Conservation (phyloP, 2,329 filamentous ascomycete species). For the Phaeoacremonium minimum region DNA sequence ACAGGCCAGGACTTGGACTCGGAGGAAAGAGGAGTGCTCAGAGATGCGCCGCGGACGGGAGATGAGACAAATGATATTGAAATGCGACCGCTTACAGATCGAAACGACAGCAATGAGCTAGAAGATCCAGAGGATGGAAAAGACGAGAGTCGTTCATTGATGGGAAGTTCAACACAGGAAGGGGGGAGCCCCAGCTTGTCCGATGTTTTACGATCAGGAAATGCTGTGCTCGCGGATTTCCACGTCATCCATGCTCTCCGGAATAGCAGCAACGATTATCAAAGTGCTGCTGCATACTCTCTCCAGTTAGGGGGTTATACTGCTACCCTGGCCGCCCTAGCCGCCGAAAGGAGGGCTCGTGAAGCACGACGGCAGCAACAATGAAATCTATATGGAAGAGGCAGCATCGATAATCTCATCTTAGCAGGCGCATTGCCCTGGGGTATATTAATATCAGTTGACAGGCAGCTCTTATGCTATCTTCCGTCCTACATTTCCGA, state of each 20-base stretch:
- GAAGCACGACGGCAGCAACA: slow-evolving; percentile 14
- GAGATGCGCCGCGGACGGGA: slow-evolving; percentile 27
- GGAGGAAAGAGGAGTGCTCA: slow-evolving; percentile 49
- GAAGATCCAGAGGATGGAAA: slow-evolving; percentile 9
- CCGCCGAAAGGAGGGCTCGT: slow-evolving; percentile 36
- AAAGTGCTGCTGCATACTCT: slow-evolving; percentile 44
- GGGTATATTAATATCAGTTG: no score
- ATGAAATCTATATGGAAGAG: no score
- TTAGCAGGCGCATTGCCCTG: no score
- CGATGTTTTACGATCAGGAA: slow-evolving; percentile 50
- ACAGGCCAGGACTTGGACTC: slow-evolving; percentile 46
- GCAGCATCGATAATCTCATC: slow-evolving; percentile 9
- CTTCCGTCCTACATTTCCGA: slow-evolving; percentile 93
- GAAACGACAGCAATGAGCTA: slow-evolving; percentile 17
- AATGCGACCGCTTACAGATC: slow-evolving; percentile 29
- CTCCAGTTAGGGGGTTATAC: slow-evolving; percentile 52
- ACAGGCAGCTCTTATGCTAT: slow-evolving; percentile 47
- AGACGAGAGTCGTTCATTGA: no score
- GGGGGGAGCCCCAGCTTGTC: slow-evolving; percentile 31
- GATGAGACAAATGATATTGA: slow-evolving; percentile 40
- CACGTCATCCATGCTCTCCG: slow-evolving; percentile 46
- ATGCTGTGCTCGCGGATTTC: slow-evolving; percentile 49
- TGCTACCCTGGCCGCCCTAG: slow-evolving; percentile 47
- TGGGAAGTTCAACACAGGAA: slow-evolving; percentile 12
- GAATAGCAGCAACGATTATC: slow-evolving; percentile 39